Conservation (phyloP, 202 grass and related monocot genomes). For the Sporobolus alterniflorus region DNA sequence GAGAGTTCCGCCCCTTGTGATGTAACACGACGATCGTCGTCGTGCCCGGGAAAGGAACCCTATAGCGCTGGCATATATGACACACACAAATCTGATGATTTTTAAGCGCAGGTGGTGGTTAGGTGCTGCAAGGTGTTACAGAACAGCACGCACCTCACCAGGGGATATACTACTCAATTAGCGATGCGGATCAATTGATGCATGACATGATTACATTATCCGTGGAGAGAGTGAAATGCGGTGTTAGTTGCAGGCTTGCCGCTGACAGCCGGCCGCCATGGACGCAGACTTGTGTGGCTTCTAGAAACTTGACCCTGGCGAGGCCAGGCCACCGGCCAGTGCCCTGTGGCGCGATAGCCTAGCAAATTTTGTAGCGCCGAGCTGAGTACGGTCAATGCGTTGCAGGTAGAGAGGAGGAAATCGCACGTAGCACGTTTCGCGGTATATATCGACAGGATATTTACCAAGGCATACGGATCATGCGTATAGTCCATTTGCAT, state of each 20-base stretch:
- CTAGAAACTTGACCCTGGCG: constrained; percentile 28
- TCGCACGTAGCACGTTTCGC: no score
- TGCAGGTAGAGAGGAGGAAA: constrained; percentile 12
- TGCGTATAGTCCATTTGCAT: no score
- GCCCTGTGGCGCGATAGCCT: no score
- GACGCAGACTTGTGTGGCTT: constrained; percentile 29
- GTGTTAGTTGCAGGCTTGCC: constrained; percentile 14
- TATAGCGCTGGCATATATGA: no score
- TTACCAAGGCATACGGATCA: no score
- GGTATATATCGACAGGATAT: no score
- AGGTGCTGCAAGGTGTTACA: not conserved
- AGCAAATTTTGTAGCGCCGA: no score
- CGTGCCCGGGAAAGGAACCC: not conserved
- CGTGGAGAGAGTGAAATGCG: not conserved
- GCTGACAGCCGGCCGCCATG: not conserved
- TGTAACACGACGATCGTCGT: not conserved
- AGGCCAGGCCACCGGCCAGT: no score
- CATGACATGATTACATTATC: not conserved
- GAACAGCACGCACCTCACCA: not conserved
- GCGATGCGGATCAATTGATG: not conserved
- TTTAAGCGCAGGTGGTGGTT: not conserved
- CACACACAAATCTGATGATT: not conserved
- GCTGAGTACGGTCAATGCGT: not conserved
- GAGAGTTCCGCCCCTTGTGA: not conserved
- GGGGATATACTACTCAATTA: constrained; percentile 11